A percentile compares a stretch with the other conserved stretches of the same genome.
Evolutionary conservation across 2,329 filamentous ascomycete genomes (phyloP).

Genomic region (Penicillium sp.): DNA sequence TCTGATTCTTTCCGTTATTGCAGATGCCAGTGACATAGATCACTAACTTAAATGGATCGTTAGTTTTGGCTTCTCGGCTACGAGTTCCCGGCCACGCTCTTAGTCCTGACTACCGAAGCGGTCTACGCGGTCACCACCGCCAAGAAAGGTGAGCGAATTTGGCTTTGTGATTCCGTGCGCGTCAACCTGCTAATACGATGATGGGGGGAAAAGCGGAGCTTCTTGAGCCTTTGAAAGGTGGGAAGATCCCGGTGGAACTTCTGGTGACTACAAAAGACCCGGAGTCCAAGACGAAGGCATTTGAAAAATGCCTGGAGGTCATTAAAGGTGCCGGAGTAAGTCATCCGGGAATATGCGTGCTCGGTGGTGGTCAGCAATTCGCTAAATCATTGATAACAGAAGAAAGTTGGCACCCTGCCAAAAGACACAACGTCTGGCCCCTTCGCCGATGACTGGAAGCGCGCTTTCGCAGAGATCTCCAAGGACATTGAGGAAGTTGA

Average conservation of each 20-base stretch:
- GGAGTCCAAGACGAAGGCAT: slow-evolving; percentile 87
- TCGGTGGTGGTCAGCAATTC: background rate
- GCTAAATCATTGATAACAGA: slow-evolving; percentile 49
- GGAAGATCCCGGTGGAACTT: slow-evolving; percentile 89
- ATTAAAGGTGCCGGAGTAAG: slow-evolving; percentile 85
- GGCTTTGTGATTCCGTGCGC: background rate
- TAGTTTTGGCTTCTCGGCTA: slow-evolving; percentile 99
- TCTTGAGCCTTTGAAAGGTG: slow-evolving; percentile 85
- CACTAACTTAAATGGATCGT: slow-evolving; percentile 9
- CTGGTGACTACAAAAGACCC: slow-evolving; percentile 88
- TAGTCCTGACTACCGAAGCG: slow-evolving; percentile 84
- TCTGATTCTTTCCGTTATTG: background rate
- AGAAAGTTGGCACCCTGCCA: slow-evolving; percentile 82
- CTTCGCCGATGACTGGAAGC: slow-evolving; percentile 96
- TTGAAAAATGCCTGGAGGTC: slow-evolving; percentile 75
- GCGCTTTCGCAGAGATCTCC: slow-evolving; percentile 70
- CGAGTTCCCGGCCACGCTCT: slow-evolving; percentile 94
- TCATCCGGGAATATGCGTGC: slow-evolving; percentile 22
- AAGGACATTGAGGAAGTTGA: slow-evolving; percentile 90
- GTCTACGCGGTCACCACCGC: slow-evolving; percentile 92
- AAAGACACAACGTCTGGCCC: slow-evolving; percentile 84
- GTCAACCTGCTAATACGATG: slow-evolving; percentile 7
- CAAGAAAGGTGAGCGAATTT: slow-evolving; percentile 73
- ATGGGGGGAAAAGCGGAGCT: slow-evolving; percentile 68
- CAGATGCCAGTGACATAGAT: background rate